Evolutionary conservation across 805 yeast genomes (phyloP).

Genomic region (Metschnikowia proteae): DNA sequence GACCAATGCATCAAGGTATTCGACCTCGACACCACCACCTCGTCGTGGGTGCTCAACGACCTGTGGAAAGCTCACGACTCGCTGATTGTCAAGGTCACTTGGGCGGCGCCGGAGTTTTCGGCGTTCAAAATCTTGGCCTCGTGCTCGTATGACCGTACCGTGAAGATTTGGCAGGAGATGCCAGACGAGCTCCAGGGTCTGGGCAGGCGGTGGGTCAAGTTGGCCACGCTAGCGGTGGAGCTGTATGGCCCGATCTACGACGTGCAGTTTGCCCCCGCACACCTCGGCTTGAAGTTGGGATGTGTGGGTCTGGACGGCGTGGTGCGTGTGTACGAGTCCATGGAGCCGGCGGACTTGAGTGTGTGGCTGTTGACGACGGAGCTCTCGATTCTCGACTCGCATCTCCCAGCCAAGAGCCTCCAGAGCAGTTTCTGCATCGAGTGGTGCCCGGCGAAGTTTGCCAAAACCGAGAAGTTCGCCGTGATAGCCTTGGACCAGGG

Average conservation of each 20-base stretch:
- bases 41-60: slow-evolving; percentile 81
- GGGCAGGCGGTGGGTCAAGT: slow-evolving; percentile 79
- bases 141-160: slow-evolving; percentile 85
- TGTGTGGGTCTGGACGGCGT: slow-evolving; percentile 88
- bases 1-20: slow-evolving; percentile 93
- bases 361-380: slow-evolving; percentile 80
- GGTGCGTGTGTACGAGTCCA: slow-evolving; percentile 77
- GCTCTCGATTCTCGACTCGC: slow-evolving; percentile 57
- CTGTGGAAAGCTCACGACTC: slow-evolving; percentile 96
- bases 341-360: slow-evolving; percentile 84
- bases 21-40: slow-evolving; percentile 61
- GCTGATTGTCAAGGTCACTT: slow-evolving; percentile 71
- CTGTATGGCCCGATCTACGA: slow-evolving; percentile 86
- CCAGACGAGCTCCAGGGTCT: slow-evolving; percentile 69
- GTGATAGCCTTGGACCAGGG: slow-evolving; percentile 88
- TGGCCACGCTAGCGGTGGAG: slow-evolving; percentile 73
- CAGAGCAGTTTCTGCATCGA: slow-evolving; percentile 83
- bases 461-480: slow-evolving; percentile 67
- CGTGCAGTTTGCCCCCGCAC: slow-evolving; percentile 84
- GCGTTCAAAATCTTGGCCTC: slow-evolving; percentile 78
- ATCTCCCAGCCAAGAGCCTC: slow-evolving; percentile 68
- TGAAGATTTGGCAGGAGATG: slow-evolving; percentile 88
- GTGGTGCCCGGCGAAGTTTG: slow-evolving; percentile 88
- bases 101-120: slow-evolving; percentile 90
- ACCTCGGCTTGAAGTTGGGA: slow-evolving; percentile 75